Conservation (phyloP, 2,329 filamentous ascomycete species). For the Helicocarpus griseus region DNA sequence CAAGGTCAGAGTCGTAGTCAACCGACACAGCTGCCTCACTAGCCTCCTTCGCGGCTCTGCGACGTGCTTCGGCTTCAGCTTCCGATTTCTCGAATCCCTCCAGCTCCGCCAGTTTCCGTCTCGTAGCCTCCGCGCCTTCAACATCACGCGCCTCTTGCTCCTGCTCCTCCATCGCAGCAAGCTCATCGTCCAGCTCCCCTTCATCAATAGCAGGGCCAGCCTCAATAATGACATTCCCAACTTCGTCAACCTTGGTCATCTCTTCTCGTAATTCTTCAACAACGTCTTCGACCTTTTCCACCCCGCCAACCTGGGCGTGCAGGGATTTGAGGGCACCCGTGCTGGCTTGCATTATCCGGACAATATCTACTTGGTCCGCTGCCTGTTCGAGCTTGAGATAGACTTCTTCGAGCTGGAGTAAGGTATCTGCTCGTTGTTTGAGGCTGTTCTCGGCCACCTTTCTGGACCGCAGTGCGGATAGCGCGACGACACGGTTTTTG, state of each 20-base stretch:
- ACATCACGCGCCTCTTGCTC: conserved; percentile 40
- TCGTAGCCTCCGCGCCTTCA: conserved; percentile 41
- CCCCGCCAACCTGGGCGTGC: conserved; percentile 67
- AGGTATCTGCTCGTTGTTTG: conserved; percentile 58
- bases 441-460: conserved; percentile 71
- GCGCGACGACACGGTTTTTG: conserved; percentile 65
- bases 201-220: conserved; percentile 56
- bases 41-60: conserved; percentile 15
- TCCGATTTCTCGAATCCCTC: conserved; percentile 29
- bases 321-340: conserved; percentile 61
- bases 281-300: conserved; percentile 63
- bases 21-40: conserved; percentile 1
- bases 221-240: conserved; percentile 67
- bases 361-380: conserved; percentile 70
- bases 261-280: conserved; percentile 68
- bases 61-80: conserved; percentile 28
- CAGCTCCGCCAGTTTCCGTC: conserved; percentile 40
- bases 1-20: conserved; percentile 22
- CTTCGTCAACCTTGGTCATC: conserved; percentile 73
- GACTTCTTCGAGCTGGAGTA: conserved; percentile 74
- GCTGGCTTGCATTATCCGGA: conserved; percentile 72
- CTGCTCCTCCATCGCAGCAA: conserved; percentile 62
- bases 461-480: conserved; percentile 70
- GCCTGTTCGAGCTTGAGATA: conserved; percentile 79
- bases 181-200: conserved; percentile 74